Evolutionary conservation across 345 rosid species (phyloP), one percentile per base, ranked within the genome.

Genomic region (Eucalyptus victrix): DNA sequence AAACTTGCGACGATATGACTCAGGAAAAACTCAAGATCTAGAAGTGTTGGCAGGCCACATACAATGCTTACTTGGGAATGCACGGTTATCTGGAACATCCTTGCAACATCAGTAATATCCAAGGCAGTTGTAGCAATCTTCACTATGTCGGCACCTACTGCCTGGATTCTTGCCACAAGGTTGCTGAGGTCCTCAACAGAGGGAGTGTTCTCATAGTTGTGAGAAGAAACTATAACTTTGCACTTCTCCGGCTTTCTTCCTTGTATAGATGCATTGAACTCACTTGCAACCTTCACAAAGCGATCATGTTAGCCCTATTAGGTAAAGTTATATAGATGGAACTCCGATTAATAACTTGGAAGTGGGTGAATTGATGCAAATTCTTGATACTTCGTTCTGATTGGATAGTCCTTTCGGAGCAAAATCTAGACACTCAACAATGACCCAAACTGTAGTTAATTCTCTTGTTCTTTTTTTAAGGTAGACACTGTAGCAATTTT

Each of bases 41-140:
- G 37, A 87, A 88, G 62, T 37, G 67, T 49, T 45, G 81, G 86
- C 81, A 65, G n/a, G 80, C 72, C 26, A 90, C 89, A 37, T 89
- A 92, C 85, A 37, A 87, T 44, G 88, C 99, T 97, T 96, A 98
- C 98, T 91, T 95, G 96, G 88, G 98, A 94, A 92, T 95, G 95
- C 86, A 94, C 96, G 30, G 96, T 96, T 90, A 96, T 94, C 88
- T 97, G 98, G 93, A 97, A 97, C 92, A 98, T 90, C 86, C 96
- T 97, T 34, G 97, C 96, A 90, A 96, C 99, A 90, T 98, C 99
- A 91, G 97, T 88, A 76, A 98, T 97, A 86, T 98, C 98, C 86
- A 92, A 91, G 80, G 99, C 98, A 81, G 98, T 96, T 17, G 98
- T 97, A 42, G 97, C 99, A 93, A 97, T 94, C 93, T 98, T 98